These are phyloP conservation scores for Fusarium circinatum DNA, from an alignment of 2,329 filamentous ascomycete genomes.

Conservation along the genomic window DNA sequence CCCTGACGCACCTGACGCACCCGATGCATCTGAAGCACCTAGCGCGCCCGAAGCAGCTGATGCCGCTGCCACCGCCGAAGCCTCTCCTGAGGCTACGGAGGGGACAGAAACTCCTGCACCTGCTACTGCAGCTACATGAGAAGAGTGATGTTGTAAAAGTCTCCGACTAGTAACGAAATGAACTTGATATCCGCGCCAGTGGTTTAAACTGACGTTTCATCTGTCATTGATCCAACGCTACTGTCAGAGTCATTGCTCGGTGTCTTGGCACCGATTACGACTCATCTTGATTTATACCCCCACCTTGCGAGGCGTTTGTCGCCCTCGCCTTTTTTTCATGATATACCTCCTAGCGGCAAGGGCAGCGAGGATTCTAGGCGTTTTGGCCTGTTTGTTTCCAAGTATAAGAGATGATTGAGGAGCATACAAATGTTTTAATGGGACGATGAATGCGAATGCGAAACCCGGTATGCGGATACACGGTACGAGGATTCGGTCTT, in stretches of 20 bases:
- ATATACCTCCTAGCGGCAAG: constrained; percentile 37
- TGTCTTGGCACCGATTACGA: constrained; percentile 38
- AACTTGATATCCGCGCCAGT: background rate
- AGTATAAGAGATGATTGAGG: constrained; percentile 14
- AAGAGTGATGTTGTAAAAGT: constrained; percentile 6
- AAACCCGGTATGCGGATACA: constrained; percentile 12
- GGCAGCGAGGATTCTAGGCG: constrained; percentile 36
- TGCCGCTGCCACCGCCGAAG: constrained; percentile 6
- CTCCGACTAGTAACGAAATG: background rate
- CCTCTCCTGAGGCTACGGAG: constrained; percentile 11
- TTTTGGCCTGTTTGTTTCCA: constrained; percentile 36
- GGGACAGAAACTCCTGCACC: constrained; percentile 12
- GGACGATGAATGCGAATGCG: constrained; percentile 14
- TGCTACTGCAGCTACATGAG: constrained; percentile 28
- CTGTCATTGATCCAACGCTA: background rate
- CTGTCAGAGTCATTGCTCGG: constrained; percentile 16
- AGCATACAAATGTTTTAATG: constrained; percentile 34
- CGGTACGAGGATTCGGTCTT: background rate
- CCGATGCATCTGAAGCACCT: background rate
- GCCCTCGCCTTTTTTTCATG: constrained; percentile 40
- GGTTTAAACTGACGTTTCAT: background rate
- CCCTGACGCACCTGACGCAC: constrained; percentile 13
- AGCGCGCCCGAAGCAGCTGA: background rate
- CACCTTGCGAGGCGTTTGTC: constrained; percentile 37
- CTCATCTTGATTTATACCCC: constrained; percentile 46